Evolutionary conservation across 495 filamentous ascomycete genomes (phyloP).

Genomic region (Aspergillus coremiiformis): DNA sequence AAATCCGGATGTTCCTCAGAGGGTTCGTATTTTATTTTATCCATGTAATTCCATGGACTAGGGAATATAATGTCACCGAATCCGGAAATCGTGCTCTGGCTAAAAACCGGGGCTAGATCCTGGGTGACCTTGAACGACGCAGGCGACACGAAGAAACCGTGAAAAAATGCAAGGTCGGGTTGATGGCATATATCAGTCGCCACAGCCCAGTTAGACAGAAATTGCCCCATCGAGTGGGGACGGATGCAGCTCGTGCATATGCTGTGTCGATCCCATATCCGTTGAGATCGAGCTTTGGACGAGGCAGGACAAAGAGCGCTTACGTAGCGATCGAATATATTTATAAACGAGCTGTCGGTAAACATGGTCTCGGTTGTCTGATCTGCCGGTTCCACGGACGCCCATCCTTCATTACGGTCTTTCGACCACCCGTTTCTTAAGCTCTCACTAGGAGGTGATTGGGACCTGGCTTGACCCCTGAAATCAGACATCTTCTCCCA

Average conservation of each 20-base stretch:
- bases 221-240: slow-evolving; percentile 63
- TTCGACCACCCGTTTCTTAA: slow-evolving; percentile 28
- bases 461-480: slow-evolving; percentile 27
- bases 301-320: slow-evolving; percentile 49
- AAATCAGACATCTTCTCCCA: slow-evolving; percentile 48
- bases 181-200: slow-evolving; percentile 70
- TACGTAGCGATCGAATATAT: slow-evolving; percentile 41
- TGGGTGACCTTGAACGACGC: slow-evolving; percentile 54
- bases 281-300: slow-evolving; percentile 45
- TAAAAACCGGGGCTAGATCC: slow-evolving; percentile 65
- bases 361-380: slow-evolving; percentile 42
- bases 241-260: slow-evolving; percentile 55
- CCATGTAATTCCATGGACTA: slow-evolving; percentile 44
- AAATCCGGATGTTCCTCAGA: slow-evolving; percentile 31
- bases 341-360: slow-evolving; percentile 37
- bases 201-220: slow-evolving; percentile 56
- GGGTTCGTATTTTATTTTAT: slow-evolving; percentile 39
- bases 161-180: slow-evolving; percentile 65
- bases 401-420: slow-evolving; percentile 34
- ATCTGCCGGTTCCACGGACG: slow-evolving; percentile 36
- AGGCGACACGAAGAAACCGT: slow-evolving; percentile 62
- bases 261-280: slow-evolving; percentile 40
- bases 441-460: slow-evolving; percentile 15
- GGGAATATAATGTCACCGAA: slow-evolving; percentile 44
- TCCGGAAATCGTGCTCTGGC: slow-evolving; percentile 58